These are phyloP conservation scores for Cyberlindnera saturnus DNA, from an alignment of 805 yeast species.

Conservation along the genomic window DNA sequence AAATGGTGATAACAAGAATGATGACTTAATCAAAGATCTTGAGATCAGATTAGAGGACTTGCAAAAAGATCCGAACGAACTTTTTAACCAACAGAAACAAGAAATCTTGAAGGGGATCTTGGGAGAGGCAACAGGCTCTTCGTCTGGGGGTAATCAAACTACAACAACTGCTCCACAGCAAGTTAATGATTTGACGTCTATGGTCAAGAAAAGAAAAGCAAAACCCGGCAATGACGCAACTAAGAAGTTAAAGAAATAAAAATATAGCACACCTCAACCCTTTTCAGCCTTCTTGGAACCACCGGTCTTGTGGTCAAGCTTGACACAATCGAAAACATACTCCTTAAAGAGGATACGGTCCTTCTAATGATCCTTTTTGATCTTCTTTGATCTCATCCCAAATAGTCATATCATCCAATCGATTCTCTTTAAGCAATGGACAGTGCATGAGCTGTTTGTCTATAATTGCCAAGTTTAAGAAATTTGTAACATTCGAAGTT, in stretches of 20 bases:
- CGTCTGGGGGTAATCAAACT: slow-evolving; percentile 21
- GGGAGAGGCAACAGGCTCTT: slow-evolving; percentile 36
- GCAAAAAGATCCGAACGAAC: slow-evolving; percentile 43
- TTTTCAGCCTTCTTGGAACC: not conserved
- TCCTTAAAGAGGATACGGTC: slow-evolving; percentile 13
- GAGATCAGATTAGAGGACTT: slow-evolving; percentile 51
- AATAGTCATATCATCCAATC: not conserved
- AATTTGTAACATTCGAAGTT: slow-evolving; percentile 11
- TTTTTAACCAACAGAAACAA: slow-evolving; percentile 42
- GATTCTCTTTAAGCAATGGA: no score
- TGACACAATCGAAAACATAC: slow-evolving; percentile 19
- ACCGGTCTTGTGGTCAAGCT: slow-evolving; percentile 2
- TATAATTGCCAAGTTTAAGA: slow-evolving; percentile 2
- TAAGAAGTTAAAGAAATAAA: slow-evolving; percentile 16
- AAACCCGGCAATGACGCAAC: slow-evolving; percentile 7
- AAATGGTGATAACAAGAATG: slow-evolving; percentile 32
- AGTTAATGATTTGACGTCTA: slow-evolving; percentile 57
- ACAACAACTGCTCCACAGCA: slow-evolving; percentile 13
- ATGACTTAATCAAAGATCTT: slow-evolving; percentile 50
- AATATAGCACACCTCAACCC: not conserved
- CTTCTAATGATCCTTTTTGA: not conserved
- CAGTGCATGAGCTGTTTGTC: not conserved
- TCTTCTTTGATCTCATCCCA: slow-evolving; percentile 4
- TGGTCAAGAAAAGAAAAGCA: slow-evolving; percentile 52
- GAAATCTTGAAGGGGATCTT: slow-evolving; percentile 51